These are phyloP conservation scores for Pseudoperonospora humuli DNA, from an alignment of 352 stramenopile species.

Conservation along the genomic window DNA sequence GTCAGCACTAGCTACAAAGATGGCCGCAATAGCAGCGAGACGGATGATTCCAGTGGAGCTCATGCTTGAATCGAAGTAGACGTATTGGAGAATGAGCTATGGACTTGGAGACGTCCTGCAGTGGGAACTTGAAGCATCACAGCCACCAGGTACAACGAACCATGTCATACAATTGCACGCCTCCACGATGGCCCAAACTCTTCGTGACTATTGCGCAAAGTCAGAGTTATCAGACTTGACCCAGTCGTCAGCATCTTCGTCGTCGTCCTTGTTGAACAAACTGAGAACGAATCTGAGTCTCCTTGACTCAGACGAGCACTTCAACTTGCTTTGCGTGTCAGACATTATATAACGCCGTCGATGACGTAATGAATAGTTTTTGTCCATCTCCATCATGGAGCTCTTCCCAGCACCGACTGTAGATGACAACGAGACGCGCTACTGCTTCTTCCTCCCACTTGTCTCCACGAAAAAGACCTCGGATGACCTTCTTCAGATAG, in stretches of 20 bases:
- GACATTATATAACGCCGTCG: not conserved
- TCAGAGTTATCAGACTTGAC: constrained; percentile 10
- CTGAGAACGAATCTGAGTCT: not conserved
- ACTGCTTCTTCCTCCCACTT: constrained; percentile 33
- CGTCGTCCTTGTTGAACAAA: not conserved
- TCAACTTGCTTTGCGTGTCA: not conserved
- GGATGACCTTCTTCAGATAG: constrained; percentile 3
- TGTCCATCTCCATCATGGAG: constrained; percentile 10
- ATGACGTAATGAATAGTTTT: not conserved
- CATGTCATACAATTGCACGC: not conserved
- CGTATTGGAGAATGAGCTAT: constrained; percentile 15
- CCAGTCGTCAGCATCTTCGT: too few relatives aligned
- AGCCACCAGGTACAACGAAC: not conserved
- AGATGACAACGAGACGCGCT: constrained; percentile 22
- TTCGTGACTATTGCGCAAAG: not conserved
- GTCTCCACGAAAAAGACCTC: not conserved
- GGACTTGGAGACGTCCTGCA: not conserved
- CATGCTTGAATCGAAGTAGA: constrained; percentile 7
- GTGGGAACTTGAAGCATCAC: not conserved
- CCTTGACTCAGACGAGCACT: not conserved
- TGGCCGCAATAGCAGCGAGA: constrained; percentile 16
- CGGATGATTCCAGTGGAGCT: constrained; percentile 7
- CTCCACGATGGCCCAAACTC: constrained; percentile 4
- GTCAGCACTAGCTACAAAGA: constrained; percentile 12
- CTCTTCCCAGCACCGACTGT: constrained; percentile 20